A percentile compares a stretch with the other conserved stretches of the same genome.
phyloP scores from a whole-genome alignment of 805 yeast species.

The Hanseniaspora lindneri region DNA sequence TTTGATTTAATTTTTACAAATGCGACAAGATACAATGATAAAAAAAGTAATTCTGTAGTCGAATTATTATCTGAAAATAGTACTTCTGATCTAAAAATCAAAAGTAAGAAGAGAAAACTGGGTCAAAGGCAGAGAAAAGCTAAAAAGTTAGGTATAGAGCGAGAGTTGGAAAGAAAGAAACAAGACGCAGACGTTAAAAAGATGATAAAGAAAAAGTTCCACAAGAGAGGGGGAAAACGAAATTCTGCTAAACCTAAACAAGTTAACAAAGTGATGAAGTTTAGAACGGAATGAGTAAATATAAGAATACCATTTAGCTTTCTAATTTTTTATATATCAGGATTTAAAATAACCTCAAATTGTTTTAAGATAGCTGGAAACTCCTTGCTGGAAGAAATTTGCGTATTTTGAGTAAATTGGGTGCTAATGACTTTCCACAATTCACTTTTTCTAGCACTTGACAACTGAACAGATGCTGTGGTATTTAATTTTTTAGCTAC shows the following conservation, averaged over 20 bases:
- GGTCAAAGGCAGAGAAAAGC: constrained; percentile 29
- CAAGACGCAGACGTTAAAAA: constrained; percentile 23
- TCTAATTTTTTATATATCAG: background rate
- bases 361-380: background rate
- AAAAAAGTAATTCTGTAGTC: constrained; percentile 18
- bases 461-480: background rate
- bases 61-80: constrained; percentile 19
- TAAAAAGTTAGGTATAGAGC: constrained; percentile 21
- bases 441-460: background rate
- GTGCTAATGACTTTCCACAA: background rate
- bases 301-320: background rate
- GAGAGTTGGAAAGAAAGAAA: constrained; percentile 22
- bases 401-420: background rate
- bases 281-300: constrained; percentile 8
- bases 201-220: constrained; percentile 27
- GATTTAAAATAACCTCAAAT: background rate
- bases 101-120: constrained; percentile 26
- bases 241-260: constrained; percentile 22
- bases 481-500: background rate
- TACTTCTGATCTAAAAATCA: constrained; percentile 16
- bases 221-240: constrained; percentile 31
- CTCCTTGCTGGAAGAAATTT: background rate
- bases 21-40: background rate
- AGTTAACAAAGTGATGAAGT: constrained; percentile 7
- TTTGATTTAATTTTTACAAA: background rate